Conservation (phyloP, 2,329 filamentous ascomycete species). For the Blumeria hordei region DNA sequence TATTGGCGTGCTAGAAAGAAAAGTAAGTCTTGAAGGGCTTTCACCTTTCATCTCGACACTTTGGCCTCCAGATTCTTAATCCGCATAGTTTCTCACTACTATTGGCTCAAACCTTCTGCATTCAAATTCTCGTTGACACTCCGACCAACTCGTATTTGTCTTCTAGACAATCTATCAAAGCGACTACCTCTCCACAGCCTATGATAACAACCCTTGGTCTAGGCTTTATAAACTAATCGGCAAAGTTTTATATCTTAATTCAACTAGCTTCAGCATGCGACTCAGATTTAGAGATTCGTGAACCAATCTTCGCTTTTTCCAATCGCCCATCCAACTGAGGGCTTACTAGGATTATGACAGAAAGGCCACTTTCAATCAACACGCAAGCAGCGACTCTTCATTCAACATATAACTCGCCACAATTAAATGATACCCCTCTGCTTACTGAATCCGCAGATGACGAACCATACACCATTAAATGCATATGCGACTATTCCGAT, state of each 20-base stretch:
- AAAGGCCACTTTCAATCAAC: constrained; percentile 15
- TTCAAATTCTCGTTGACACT: background rate
- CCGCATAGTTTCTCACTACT: background rate
- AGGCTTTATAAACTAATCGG: background rate
- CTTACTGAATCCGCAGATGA: constrained; percentile 32
- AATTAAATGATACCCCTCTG: constrained; percentile 10
- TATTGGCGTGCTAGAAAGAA: background rate
- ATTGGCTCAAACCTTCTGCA: background rate
- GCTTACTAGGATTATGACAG: constrained; percentile 18
- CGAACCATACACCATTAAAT: constrained; percentile 88
- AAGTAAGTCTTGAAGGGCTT: background rate
- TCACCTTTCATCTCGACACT: background rate
- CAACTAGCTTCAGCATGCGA: constrained; percentile 17
- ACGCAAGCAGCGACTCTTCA: constrained; percentile 15
- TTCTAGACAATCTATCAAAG: too few species aligned
- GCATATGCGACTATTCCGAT: constrained; percentile 79
- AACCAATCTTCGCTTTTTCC: constrained; percentile 14
- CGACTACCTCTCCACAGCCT: background rate
- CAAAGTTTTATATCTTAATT: background rate
- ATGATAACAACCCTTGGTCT: background rate
- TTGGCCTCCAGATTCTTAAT: background rate
- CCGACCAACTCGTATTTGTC: background rate
- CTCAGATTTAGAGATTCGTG: constrained; percentile 15
- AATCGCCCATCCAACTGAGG: constrained; percentile 14
- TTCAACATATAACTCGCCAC: constrained; percentile 7